These are phyloP conservation scores for Dichomitus squalens DNA, from an alignment of 1,284 basidiomycete species.

Conservation along the genomic window DNA sequence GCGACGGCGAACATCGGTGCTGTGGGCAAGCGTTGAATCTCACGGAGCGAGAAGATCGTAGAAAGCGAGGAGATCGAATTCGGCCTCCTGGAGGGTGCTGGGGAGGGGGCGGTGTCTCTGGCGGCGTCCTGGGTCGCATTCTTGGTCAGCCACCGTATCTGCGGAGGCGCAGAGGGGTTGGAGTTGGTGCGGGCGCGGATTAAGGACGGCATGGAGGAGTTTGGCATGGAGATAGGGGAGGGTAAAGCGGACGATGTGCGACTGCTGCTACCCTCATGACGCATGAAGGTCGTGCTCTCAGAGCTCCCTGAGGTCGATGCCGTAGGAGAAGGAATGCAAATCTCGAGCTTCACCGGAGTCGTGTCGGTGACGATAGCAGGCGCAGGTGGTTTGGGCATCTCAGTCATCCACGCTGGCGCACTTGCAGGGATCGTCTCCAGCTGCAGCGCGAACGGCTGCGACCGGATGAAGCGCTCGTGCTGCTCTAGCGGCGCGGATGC, in stretches of 20 bases:
- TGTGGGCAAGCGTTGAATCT: neutral
- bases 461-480: slow-evolving; percentile 29
- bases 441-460: slow-evolving; percentile 23
- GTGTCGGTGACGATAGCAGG: slow-evolving; percentile 7
- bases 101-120: neutral
- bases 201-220: slow-evolving; percentile 1
- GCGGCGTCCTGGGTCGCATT: neutral
- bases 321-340: neutral
- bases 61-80: slow-evolving; percentile 18
- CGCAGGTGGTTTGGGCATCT: slow-evolving; percentile 14
- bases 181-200: slow-evolving; percentile 10
- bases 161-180: slow-evolving; percentile 10
- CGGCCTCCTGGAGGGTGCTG: slow-evolving; percentile 1
- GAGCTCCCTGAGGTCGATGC: neutral
- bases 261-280: neutral
- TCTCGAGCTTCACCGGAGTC: neutral
- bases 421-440: slow-evolving; percentile 9
- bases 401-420: slow-evolving; percentile 14
- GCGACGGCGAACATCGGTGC: slow-evolving; percentile 1
- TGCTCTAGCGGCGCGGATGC: slow-evolving; percentile 38
- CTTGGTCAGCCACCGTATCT: slow-evolving; percentile 16
- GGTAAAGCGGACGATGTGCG: neutral
- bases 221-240: slow-evolving; percentile 5
- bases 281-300: neutral
- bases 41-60: slow-evolving; percentile 10